Base-by-base conservation (phyloP, 2,329 filamentous ascomycete species). In the Trichoderma breve region DNA sequence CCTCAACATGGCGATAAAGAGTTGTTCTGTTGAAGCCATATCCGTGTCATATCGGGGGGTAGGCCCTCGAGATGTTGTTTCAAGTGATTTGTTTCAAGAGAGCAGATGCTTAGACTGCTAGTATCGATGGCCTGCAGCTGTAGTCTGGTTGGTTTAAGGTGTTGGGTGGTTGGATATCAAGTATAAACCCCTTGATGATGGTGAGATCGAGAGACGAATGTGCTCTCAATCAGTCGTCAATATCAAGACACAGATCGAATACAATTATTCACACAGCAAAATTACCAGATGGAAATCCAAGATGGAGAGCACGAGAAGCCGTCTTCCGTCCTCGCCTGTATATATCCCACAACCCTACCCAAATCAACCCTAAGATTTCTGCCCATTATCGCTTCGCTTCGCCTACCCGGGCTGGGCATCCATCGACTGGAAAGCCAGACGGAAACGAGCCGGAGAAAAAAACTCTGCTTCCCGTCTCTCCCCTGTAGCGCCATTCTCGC, bases 1-100 rank as follows among this genome's bases (percentile, higher is more conserved):
- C 79, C 87, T 85, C 83, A 88, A 86, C 78, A 89, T 83, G 82
- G 84, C 81, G 83, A 88, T 84, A 80, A 90, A 87, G 47, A 79
- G 77, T 57, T 85, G 83, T 77, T 84, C 82, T 77, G 80, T 81
- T 76, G 83, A 81, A 77, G 86, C 84, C 87, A 88, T 89, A 80
- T 76, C 82, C 81, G 77, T 83, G 77, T 83, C 86, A 87, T 88
- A 79, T 83, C 84, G 82, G 75, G 77, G 71, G 69, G 55, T 18
- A 51, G 18, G 55, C 65, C 32, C 58, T 43, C 26, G 21, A 61
- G 15, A 24, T 53, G 1, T 61, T 53, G 12, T 28, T 30, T 67
- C 28, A 30, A 14, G n/a, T 51, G 21, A 3, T 57, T 28, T 58
- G 61, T 71, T 71, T 71, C 53, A 68, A 60, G 24, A 32, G 3